phyloP scores from a whole-genome alignment of 1,139 yeast species.

The Candida tropicalis region DNA sequence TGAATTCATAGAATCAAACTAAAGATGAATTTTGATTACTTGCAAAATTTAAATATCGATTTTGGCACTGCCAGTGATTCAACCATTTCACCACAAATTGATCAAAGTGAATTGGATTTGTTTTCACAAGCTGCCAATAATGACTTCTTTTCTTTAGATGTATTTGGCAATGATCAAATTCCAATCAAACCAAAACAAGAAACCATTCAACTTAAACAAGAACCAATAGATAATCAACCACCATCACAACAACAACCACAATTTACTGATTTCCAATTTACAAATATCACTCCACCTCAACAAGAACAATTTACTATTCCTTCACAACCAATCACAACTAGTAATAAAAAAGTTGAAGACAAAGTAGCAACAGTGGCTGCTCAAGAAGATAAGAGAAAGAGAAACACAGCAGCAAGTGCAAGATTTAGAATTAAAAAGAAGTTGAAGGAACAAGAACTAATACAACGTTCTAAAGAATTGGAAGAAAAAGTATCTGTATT shows the following conservation, averaged over 20 bases:
- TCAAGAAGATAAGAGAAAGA: slow-evolving; percentile 49
- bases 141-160: slow-evolving; percentile 53
- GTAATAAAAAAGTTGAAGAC: background rate
- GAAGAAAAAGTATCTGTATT: slow-evolving; percentile 40
- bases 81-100: slow-evolving; percentile 26
- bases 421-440: slow-evolving; percentile 64
- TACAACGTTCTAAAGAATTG: slow-evolving; percentile 47
- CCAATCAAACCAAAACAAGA: slow-evolving; percentile 18
- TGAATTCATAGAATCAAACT: background rate
- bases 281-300: slow-evolving; percentile 4
- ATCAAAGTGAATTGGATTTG: slow-evolving; percentile 41
- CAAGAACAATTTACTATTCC: slow-evolving; percentile 2
- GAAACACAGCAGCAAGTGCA: slow-evolving; percentile 67
- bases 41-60: slow-evolving; percentile 43
- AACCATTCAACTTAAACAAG: background rate
- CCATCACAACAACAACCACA: slow-evolving; percentile 7
- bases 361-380: slow-evolving; percentile 15
- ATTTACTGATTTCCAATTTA: background rate
- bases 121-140: slow-evolving; percentile 37
- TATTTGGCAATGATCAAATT: slow-evolving; percentile 30
- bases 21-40: slow-evolving; percentile 47
- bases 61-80: slow-evolving; percentile 21
- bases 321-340: background rate
- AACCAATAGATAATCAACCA: slow-evolving; percentile 9
- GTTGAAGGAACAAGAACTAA: slow-evolving; percentile 61